phyloP scores from a whole-genome alignment of 352 stramenopile genomes.

The Globisporangium yorkense region DNA sequence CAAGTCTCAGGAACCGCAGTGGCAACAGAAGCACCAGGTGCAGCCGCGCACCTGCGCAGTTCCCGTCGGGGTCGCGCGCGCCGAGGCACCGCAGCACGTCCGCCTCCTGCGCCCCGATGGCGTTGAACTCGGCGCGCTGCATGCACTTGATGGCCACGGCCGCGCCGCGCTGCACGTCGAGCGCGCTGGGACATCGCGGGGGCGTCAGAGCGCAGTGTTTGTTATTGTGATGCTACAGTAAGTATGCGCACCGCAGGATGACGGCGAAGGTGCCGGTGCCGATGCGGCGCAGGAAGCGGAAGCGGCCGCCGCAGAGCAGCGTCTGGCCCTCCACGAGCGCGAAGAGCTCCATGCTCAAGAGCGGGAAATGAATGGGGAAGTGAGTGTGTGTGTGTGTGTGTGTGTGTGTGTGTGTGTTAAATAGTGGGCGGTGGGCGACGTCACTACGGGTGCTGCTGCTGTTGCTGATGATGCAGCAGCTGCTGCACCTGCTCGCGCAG shows the following conservation, averaged over 20 bases:
- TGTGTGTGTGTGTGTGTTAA: background rate
- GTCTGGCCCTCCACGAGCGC: slow-evolving; percentile 65
- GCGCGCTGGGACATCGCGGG: slow-evolving; percentile 19
- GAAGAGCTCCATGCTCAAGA: slow-evolving; percentile 18
- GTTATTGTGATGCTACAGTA: too few species aligned
- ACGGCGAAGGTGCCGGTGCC: slow-evolving; percentile 62
- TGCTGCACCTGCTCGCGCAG: slow-evolving; percentile 43
- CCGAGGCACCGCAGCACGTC: slow-evolving; percentile 34
- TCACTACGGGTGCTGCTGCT: slow-evolving; percentile 4
- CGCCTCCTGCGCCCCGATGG: slow-evolving; percentile 55
- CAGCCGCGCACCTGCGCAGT: slow-evolving; percentile 29
- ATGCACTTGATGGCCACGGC: slow-evolving; percentile 73
- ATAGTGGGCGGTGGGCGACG: background rate
- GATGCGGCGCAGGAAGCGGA: slow-evolving; percentile 67
- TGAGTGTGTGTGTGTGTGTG: too few species aligned
- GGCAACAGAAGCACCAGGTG: background rate
- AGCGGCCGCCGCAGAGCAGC: slow-evolving; percentile 51
- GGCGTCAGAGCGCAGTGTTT: background rate
- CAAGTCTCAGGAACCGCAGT: background rate
- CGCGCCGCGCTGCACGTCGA: slow-evolving; percentile 33
- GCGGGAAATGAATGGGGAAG: too few species aligned
- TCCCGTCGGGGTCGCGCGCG: slow-evolving; percentile 21
- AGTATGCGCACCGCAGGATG: slow-evolving; percentile 45
- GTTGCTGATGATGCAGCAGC: background rate
- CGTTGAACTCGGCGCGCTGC: slow-evolving; percentile 34